Evolutionary conservation across 495 filamentous ascomycete genomes (phyloP).

Genomic region (Talaromyces thailandensis): DNA sequence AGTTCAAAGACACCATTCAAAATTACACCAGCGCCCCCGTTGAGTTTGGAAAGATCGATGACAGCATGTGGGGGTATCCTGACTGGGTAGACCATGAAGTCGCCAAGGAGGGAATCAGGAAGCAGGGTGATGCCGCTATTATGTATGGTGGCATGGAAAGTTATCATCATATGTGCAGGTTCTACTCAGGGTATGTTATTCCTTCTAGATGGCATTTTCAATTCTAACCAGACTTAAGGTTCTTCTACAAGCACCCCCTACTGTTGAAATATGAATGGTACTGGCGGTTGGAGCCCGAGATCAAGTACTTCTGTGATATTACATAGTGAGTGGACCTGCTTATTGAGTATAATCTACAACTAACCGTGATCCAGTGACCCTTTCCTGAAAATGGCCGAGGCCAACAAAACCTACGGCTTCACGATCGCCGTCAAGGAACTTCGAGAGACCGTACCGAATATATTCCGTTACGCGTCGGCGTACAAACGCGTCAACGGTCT

Average conservation of each 20-base stretch:
- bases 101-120: slow-evolving; percentile 87
- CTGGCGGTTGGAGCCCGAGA: slow-evolving; percentile 98
- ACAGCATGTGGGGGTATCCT: slow-evolving; percentile 90
- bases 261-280: slow-evolving; percentile 99
- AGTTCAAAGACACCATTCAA: slow-evolving; percentile 77
- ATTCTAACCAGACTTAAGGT: slow-evolving; percentile 35
- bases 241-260: slow-evolving; percentile 97
- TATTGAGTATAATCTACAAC: not conserved
- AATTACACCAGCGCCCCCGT: slow-evolving; percentile 83
- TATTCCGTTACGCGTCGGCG: slow-evolving; percentile 98
- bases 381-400: slow-evolving; percentile 82
- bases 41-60: slow-evolving; percentile 91
- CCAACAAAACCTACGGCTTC: slow-evolving; percentile 98
- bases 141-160: slow-evolving; percentile 99
- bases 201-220: not conserved
- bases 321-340: slow-evolving; percentile 69
- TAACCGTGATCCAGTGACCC: slow-evolving; percentile 62
- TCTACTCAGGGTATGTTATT: slow-evolving; percentile 82
- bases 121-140: slow-evolving; percentile 95
- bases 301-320: slow-evolving; percentile 99
- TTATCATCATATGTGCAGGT: slow-evolving; percentile 97
- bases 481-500: slow-evolving; percentile 92
- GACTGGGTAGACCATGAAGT: slow-evolving; percentile 93
- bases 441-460: slow-evolving; percentile 95
- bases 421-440: slow-evolving; percentile 99